Evolutionary conservation across 768 basidiomycete genomes (phyloP).

Genomic region (Trametes cinnabarina): DNA sequence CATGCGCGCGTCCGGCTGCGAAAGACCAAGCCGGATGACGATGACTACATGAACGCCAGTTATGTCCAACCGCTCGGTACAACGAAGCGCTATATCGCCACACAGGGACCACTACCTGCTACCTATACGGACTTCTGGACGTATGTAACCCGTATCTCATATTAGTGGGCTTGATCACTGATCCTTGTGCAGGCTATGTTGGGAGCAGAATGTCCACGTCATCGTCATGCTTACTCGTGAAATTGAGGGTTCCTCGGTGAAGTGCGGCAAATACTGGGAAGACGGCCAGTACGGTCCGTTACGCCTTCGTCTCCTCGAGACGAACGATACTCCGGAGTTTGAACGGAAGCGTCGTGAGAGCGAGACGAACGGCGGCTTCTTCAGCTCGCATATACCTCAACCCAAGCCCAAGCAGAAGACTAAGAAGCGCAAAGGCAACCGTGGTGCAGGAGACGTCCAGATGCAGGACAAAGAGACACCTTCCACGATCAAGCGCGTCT

Average conservation of each 20-base stretch:
- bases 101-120: slow-evolving; percentile 88
- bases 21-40: slow-evolving; percentile 35
- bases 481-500: slow-evolving; percentile 54
- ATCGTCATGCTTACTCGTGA: slow-evolving; percentile 97
- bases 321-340: slow-evolving; percentile 44
- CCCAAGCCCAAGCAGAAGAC: slow-evolving; percentile 2
- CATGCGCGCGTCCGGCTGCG: slow-evolving; percentile 84
- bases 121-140: slow-evolving; percentile 96
- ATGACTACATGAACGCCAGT: slow-evolving; percentile 95
- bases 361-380: slow-evolving; percentile 31
- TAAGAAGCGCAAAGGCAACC: slow-evolving; percentile 9
- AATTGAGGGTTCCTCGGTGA: slow-evolving; percentile 81
- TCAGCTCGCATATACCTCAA: slow-evolving; percentile 38
- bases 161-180: neutral
- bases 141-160: slow-evolving; percentile 43
- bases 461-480: slow-evolving; percentile 8
- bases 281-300: slow-evolving; percentile 69
- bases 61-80: slow-evolving; percentile 88
- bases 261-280: slow-evolving; percentile 91
- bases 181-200: slow-evolving; percentile 63
- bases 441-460: neutral
- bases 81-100: slow-evolving; percentile 83
- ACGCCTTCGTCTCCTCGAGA: slow-evolving; percentile 51
- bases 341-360: slow-evolving; percentile 26
- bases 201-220: slow-evolving; percentile 93